These are phyloP conservation scores for Tetradesmus obliquus DNA, from an alignment of 139 green algal species.

Conservation along the genomic window DNA sequence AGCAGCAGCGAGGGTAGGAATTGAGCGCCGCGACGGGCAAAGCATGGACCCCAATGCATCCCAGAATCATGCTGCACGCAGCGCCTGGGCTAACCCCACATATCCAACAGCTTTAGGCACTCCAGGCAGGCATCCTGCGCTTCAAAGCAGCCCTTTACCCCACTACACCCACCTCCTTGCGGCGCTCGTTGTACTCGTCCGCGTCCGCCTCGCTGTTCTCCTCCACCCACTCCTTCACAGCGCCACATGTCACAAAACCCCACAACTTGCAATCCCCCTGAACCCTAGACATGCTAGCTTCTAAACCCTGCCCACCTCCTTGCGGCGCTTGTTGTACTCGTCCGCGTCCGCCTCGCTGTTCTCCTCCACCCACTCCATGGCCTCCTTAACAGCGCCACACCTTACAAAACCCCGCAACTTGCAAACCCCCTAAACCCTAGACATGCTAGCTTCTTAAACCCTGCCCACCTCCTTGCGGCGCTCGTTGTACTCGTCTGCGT, in stretches of 20 bases:
- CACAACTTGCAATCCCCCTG: not conserved
- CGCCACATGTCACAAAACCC: not conserved
- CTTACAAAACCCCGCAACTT: not conserved
- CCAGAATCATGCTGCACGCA: no score
- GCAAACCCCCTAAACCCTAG: not conserved
- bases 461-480: constrained; percentile 92
- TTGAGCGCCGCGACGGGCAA: no score
- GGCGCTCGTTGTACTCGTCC: constrained; percentile 96
- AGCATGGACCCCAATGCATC: no score
- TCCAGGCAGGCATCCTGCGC: no score
- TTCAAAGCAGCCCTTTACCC: no score
- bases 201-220: constrained; percentile 84
- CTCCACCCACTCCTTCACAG: constrained; percentile 95
- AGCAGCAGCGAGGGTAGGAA: no score
- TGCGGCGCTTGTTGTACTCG: constrained; percentile 96
- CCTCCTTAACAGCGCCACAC: constrained; percentile 81
- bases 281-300: not conserved
- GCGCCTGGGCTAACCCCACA: no score
- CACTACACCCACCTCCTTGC: constrained; percentile 86
- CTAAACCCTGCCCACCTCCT: constrained; percentile 76
- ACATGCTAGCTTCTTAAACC: not conserved
- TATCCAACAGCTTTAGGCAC: no score
- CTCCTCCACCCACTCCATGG: constrained; percentile 94
- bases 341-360: constrained; percentile 86
- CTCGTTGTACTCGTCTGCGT: constrained; percentile 95